Base-by-base conservation (phyloP, 2,329 filamentous ascomycete genomes). In the Acrocalymma vagum region DNA sequence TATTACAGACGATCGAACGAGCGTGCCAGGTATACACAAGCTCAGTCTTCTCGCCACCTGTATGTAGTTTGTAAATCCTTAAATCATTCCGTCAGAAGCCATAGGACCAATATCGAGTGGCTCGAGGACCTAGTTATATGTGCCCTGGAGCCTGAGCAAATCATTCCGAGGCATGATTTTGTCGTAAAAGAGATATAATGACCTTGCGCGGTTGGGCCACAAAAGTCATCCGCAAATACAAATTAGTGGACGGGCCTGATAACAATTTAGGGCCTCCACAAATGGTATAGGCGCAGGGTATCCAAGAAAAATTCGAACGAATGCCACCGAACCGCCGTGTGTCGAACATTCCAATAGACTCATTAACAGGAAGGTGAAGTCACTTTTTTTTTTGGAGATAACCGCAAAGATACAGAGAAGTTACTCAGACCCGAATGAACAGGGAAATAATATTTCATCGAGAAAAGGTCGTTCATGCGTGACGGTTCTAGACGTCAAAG, bases 331-430 rank as follows among this genome's bases (percentile, higher is more conserved):
- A 38, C 43, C 45, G 46, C 44, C 50, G 42, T 52, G 34, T 46
- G 42, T 41, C 46, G 50, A 51, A 46, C 36, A 47, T 34, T 24
- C 45, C 38, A 20, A 30, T 51, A 42, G 49, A 31, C 43, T 40
- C 46, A 42, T 44, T 55, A 43, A 43, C 44, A 60, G 51, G 53
- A 57, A 49, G 42, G 37, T 46, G 48, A 44, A 63, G 58, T 52
- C 52, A 63, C 61, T 68, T 68, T 66, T 65, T 68, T 68, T 66
- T 65, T 42, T 48, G 41, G 43, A 45, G 38, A 49, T 54, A 31
- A 36, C 27, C 38, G 30, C 38, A 35, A 36, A 45, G 37, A 41
- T 48, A 43, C 35, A 54, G 18, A 48, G 28, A 37, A 46, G 39
- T 31, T 40, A 42, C 37, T 24, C 38, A 42, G 28, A 42, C 36